Evolutionary conservation across 1,284 basidiomycete species (phyloP), one percentile per base, ranked within the genome.

Genomic region (Ceratobasidium sp.): DNA sequence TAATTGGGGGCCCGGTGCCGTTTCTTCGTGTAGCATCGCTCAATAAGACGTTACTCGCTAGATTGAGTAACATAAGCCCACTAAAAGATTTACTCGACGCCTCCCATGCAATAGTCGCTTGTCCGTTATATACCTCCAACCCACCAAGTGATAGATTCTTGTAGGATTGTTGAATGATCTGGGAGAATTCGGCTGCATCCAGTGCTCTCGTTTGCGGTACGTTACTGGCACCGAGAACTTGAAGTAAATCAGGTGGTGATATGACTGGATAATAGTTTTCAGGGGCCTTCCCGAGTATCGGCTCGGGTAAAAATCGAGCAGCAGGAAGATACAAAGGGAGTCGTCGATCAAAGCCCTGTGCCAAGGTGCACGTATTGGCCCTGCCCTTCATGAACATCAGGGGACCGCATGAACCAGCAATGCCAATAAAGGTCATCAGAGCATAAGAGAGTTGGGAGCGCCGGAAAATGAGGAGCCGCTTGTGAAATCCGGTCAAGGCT

Each of bases 401-500:
- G 0, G 91, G 90, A 46, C 91, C 83, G 52, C 87, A 86, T 0
- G 88, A 82, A 3, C 88, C 92, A 14, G 85, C 84, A 41, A 92
- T 83, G 1, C 88, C 90, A 39, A 92, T 81, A 14, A 88, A 75
- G 14, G 92, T 80, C 0, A 87, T 83, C 4, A 92, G 82, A 1
- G 87, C 71, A 0, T 89, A 89, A 0, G 88, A 84, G 12, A 93
- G 79, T 89, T 89, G 93, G 75, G 87, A 88, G 45, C 89, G 84
- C 4, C 87, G 85, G 0, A 86, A 80, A 61, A 93, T 84, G 28
- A 92, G 81, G 21, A 82, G 76, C 0, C 92, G 87, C 78, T 94
- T 93, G 75, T 87, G 81, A 80, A 91, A 88, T 74, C 93, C 90
- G 0, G 90, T 92, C 59, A 86, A 78, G 0, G 89, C 87, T 76